These are phyloP conservation scores for Pleurotus tuoliensis DNA, from an alignment of 768 basidiomycete species.

Conservation along the genomic window DNA sequence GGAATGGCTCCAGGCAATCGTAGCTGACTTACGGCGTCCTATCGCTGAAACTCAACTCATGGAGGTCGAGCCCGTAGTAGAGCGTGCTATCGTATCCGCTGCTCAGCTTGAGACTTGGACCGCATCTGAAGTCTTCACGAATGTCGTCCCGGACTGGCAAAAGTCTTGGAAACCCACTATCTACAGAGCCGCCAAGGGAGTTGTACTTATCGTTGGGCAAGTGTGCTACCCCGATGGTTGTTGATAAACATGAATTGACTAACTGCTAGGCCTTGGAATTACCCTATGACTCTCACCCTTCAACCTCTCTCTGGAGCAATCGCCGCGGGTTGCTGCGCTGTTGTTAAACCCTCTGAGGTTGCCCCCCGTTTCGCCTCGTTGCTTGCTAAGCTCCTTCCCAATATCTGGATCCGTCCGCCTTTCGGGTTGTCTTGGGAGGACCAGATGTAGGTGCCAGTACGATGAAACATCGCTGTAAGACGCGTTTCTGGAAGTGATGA, in stretches of 20 bases:
- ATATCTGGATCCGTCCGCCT: constrained; percentile 44
- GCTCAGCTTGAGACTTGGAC: constrained; percentile 58
- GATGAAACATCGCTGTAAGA: too few relatives aligned
- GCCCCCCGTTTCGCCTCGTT: constrained; percentile 44
- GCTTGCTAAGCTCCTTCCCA: constrained; percentile 49
- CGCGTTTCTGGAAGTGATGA: too few relatives aligned
- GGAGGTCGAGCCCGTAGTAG: constrained; percentile 44
- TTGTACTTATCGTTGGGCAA: constrained; percentile 57
- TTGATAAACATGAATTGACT: background rate
- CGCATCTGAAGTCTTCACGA: constrained; percentile 33
- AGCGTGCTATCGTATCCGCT: constrained; percentile 38
- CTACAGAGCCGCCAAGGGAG: constrained; percentile 56
- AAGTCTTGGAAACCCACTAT: constrained; percentile 50
- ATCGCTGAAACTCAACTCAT: constrained; percentile 31
- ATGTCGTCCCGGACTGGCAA: constrained; percentile 40
- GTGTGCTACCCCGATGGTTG: constrained; percentile 18
- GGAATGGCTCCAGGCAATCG: constrained; percentile 43
- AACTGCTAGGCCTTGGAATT: constrained; percentile 61
- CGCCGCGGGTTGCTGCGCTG: constrained; percentile 63
- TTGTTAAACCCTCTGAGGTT: constrained; percentile 67
- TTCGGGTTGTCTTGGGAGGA: constrained; percentile 54
- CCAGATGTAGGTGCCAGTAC: constrained; percentile 16
- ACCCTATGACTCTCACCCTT: constrained; percentile 42
- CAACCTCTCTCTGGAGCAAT: constrained; percentile 69
- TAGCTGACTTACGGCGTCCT: constrained; percentile 48